These are phyloP conservation scores for Lasiodiplodia gonubiensis DNA, from an alignment of 2,329 filamentous ascomycete genomes.

Conservation along the genomic window DNA sequence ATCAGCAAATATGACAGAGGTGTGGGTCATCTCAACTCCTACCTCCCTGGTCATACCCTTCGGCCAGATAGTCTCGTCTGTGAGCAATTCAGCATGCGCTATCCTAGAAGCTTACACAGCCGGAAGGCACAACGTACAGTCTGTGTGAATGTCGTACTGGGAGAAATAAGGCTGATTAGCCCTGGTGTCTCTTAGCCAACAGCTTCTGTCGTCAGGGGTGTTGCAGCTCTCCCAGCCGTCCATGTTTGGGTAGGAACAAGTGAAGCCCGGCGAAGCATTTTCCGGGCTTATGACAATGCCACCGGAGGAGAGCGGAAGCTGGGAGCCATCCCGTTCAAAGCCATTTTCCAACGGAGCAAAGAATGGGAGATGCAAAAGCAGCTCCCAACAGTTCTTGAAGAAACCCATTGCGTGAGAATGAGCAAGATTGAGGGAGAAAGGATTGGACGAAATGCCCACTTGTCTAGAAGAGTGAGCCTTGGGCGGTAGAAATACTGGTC, in stretches of 20 bases:
- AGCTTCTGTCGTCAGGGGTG: constrained; percentile 32
- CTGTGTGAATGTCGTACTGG: constrained; percentile 35
- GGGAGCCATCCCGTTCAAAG: constrained; percentile 11
- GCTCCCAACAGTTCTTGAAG: constrained; percentile 23
- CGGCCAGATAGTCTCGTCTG: constrained; percentile 28
- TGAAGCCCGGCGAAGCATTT: constrained; percentile 30
- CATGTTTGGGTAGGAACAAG: constrained; percentile 34
- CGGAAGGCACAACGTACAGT: constrained; percentile 29
- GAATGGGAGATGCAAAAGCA: constrained; percentile 23
- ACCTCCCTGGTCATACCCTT: constrained; percentile 28
- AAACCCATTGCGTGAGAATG: constrained; percentile 17
- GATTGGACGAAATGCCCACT: not conserved
- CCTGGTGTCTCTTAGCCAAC: constrained; percentile 36
- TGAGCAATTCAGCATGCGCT: not conserved
- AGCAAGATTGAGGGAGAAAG: constrained; percentile 15
- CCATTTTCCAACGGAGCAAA: constrained; percentile 5
- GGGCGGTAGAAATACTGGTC: constrained; percentile 18
- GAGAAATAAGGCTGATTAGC: constrained; percentile 19
- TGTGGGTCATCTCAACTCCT: not conserved
- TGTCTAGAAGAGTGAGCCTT: not conserved
- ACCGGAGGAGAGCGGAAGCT: constrained; percentile 15
- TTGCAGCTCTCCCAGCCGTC: constrained; percentile 36
- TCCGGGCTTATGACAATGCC: constrained; percentile 1
- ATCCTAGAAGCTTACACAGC: not conserved
- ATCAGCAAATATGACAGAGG: not conserved